Conservation (phyloP, 345 rosid genomes). For the Fremontodendron californicum region DNA sequence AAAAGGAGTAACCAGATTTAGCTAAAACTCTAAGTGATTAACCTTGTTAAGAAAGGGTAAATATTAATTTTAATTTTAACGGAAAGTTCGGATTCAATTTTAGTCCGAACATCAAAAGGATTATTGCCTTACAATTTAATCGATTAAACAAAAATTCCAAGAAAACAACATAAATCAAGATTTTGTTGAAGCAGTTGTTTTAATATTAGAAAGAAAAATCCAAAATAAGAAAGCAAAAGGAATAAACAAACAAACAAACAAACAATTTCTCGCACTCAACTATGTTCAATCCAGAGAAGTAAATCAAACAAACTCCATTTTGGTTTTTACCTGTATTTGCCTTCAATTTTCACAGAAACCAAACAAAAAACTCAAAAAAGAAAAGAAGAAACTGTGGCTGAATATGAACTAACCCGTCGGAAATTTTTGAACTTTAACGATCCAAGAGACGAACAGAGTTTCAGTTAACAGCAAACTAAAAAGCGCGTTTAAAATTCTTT, state of each 20-base stretch:
- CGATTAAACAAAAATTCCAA: not conserved
- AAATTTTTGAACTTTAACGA: not conserved
- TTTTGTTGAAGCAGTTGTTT: not conserved
- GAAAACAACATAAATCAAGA: not conserved
- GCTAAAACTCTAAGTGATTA: not conserved
- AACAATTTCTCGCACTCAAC: not conserved
- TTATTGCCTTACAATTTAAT: not conserved
- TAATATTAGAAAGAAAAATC: not conserved
- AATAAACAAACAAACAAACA: too few species aligned
- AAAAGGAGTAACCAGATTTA: too few species aligned
- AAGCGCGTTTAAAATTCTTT: not conserved
- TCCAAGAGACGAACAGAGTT: not conserved
- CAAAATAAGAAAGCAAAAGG: not conserved
- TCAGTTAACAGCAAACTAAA: not conserved
- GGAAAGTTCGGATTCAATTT: not conserved
- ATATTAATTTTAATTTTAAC: not conserved
- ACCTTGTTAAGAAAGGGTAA: not conserved
- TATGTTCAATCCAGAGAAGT: not conserved
- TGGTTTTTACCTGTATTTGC: not conserved
- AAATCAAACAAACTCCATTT: not conserved
- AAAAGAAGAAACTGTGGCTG: not conserved
- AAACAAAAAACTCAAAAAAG: not conserved
- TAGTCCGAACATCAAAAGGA: not conserved
- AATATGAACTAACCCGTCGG: not conserved
- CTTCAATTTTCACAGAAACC: not conserved